These are phyloP conservation scores for Fusarium oligoseptatum DNA, from an alignment of 2,329 filamentous ascomycete genomes.

Conservation along the genomic window DNA sequence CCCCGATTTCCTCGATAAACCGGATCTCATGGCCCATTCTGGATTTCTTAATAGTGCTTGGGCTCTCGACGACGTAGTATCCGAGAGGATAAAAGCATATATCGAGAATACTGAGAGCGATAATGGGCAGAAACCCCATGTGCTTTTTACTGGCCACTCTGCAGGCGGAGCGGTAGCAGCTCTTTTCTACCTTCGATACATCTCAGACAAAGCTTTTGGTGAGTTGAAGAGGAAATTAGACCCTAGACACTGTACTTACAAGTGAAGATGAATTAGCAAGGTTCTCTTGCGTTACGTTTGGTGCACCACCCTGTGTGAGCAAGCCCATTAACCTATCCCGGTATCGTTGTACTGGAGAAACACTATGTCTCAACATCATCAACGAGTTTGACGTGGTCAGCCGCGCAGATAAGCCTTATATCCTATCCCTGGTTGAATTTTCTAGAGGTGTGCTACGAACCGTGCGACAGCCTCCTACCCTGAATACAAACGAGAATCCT, in stretches of 20 bases:
- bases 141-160: slow-evolving; percentile 43
- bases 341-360: neutral
- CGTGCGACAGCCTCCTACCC: neutral
- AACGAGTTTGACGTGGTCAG: slow-evolving; percentile 44
- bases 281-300: slow-evolving; percentile 42
- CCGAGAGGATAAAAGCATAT: slow-evolving; percentile 15
- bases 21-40: slow-evolving; percentile 30
- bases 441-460: slow-evolving; percentile 17
- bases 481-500: neutral
- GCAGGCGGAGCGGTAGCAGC: slow-evolving; percentile 34
- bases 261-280: slow-evolving; percentile 14
- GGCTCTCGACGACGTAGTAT: slow-evolving; percentile 22
- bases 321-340: slow-evolving; percentile 13
- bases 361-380: slow-evolving; percentile 40
- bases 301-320: slow-evolving; percentile 38
- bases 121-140: slow-evolving; percentile 14
- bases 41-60: slow-evolving; percentile 37
- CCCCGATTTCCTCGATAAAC: neutral
- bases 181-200: slow-evolving; percentile 32
- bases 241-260: neutral
- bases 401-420: slow-evolving; percentile 39
- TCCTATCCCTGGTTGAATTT: slow-evolving; percentile 37
- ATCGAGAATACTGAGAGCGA: neutral
- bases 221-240: neutral
- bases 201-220: slow-evolving; percentile 23